These are phyloP conservation scores for Penstemon newberryi DNA, from an alignment of 257 asterid species.

Conservation along the genomic window DNA sequence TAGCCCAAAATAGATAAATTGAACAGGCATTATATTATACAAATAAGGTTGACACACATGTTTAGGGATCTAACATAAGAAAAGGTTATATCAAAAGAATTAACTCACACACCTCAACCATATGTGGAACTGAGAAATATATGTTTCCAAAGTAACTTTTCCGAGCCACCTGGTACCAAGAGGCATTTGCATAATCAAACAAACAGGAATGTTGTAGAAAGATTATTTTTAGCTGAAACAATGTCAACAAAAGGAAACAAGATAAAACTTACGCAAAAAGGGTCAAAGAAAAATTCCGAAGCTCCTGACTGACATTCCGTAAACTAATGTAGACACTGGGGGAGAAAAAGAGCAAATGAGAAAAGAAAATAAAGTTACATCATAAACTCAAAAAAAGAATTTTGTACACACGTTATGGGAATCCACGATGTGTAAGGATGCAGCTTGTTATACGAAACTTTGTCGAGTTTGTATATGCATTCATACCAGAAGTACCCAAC, in stretches of 20 bases:
- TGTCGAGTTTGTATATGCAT: constrained; percentile 91
- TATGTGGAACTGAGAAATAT: constrained; percentile 97
- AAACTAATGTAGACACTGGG: constrained; percentile 83
- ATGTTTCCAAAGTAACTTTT: constrained; percentile 91
- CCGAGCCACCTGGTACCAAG: constrained; percentile 84
- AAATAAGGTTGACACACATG: not conserved
- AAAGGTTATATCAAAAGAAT: not conserved
- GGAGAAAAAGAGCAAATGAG: constrained; percentile 23
- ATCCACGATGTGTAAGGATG: constrained; percentile 99
- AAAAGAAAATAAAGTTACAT: too few species aligned
- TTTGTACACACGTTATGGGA: constrained; percentile 75
- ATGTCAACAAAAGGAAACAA: constrained; percentile 1
- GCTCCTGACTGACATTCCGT: constrained; percentile 82
- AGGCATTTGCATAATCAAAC: constrained; percentile 34
- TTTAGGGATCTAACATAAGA: not conserved
- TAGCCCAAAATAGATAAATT: not conserved
- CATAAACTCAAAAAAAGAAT: not conserved
- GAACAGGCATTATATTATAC: not conserved
- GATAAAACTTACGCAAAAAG: constrained; percentile 80
- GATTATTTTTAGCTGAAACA: constrained; percentile 12
- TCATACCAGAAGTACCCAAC: constrained; percentile 82
- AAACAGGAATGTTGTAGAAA: constrained; percentile 20
- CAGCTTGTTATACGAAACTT: constrained; percentile 77
- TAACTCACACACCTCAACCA: constrained; percentile 77
- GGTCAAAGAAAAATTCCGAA: constrained; percentile 78